Base-by-base conservation (phyloP, 2,329 filamentous ascomycete species). In the Verticillium albo-atrum region DNA sequence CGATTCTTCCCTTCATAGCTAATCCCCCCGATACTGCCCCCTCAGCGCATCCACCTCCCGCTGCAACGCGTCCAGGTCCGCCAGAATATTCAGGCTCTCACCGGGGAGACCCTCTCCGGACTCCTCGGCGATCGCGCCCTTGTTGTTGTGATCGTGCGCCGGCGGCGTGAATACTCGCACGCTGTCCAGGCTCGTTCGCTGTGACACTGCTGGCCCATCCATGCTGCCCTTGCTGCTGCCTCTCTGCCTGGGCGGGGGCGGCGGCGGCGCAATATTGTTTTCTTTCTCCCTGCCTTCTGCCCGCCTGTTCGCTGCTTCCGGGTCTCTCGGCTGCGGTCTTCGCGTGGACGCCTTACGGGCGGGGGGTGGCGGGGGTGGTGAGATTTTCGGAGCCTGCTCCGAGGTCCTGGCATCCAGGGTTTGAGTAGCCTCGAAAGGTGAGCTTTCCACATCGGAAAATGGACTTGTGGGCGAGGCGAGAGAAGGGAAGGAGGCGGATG, bases 1-100 rank as follows among this genome's bases (percentile, higher is more conserved):
- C n/a, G n/a, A n/a, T n/a, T n/a, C n/a, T n/a, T n/a, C n/a, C n/a
- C 7, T n/a, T n/a, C 42, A 47, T 12, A 20, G 5, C 37, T 47
- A 47, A 10, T 47, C 37, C 7, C 37, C 37, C n/a, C 42, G 42
- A 12, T 47, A 47, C 64, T 73, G 74, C 7, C 75, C 79, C 66
- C 83, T 77, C 52, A 89, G 68, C 4, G 84, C 89, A 73, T 94
- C 89, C 42, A 94, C 89, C 68, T 94, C 90, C 68, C 83, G 82
- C 73, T 91, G 89, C 63, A 94, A 73, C 25, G 86, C 86, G 54
- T 85, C 83, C 58, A 94, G 73, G 70, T 93, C 89, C 1, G 89
- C 89, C 64, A 94, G 72, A 61, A 93, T 91, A 68, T 90, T 84
- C 50, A 75, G 64, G 59, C 77, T 69, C 68, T 47, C 42, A 3